Evolutionary conservation across 148 eudicot genomes (phyloP), one percentile per base, ranked within the genome.

Genomic region (Rhododendron ferrugineum): DNA sequence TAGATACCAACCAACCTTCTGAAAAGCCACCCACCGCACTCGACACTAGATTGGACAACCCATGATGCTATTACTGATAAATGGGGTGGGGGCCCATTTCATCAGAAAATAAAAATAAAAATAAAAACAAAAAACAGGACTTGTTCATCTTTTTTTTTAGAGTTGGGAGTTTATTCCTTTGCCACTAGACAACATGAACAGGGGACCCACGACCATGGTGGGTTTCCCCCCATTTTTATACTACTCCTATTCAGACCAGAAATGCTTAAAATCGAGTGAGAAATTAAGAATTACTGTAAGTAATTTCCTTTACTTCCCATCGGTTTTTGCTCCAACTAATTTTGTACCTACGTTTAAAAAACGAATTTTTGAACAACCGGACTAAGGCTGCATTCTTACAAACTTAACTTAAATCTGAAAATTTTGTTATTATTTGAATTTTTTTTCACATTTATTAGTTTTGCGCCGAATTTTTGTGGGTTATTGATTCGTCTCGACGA

Each of bases 21-120:
- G 75, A 70, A 70, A 70, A 70, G 75, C 40, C 75, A 70, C 75
- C 75, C 75, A 70, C 75, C 75, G 37, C 75, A 70, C 75, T 70
- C 75, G 32, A 32, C 44, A 30, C 8, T 14, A 32, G 75, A 70
- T 30, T 70, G 75, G 75, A 70, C 75, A 70, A 70, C 8, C 37
- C 75, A 70, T 30, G 37, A 70, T 70, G 75, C 75, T 30, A 32
- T 70, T 70, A 14, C 75, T 70, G 37, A 70, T 30, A 30, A 70
- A 40, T 40, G 44, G 44, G 44, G 44, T 68, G 36, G 75, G 75
- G 75, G 37, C 20, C 37, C 75, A 13, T 66, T 66, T 66, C 26
- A 60, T 4, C 22, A 56, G 44, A 40, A 40, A 40, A 40, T 40
- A 40, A n/a, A n/a, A n/a, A n/a, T n/a, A n/a, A n/a, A n/a, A n/a